Percentiles rank a stretch among this genome's conserved stretches.
Conservation (phyloP, 2,329 filamentous ascomycete genomes). For the Alternaria sp. region DNA sequence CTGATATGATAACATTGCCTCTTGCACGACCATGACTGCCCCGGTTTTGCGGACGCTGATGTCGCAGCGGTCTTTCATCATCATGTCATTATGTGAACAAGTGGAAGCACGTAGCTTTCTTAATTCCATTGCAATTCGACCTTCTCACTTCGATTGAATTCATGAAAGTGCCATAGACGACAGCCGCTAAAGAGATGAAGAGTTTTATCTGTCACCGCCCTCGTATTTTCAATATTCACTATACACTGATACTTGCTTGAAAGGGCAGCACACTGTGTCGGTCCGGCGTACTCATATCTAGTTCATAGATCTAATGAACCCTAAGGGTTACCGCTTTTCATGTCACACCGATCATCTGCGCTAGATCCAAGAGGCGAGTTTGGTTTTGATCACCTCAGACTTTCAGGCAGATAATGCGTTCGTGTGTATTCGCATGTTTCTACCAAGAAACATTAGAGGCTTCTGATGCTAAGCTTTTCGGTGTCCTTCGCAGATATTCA, state of each 20-base stretch:
- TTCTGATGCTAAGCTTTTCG: neutral
- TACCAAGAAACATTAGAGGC: neutral
- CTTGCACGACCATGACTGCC: neutral
- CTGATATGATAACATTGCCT: neutral
- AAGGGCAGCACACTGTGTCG: neutral
- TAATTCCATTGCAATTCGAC: neutral
- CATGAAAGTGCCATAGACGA: neutral
- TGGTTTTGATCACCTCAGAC: neutral
- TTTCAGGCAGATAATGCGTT: neutral
- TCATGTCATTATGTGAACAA: neutral
- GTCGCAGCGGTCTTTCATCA: neutral
- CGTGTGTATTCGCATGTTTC: neutral
- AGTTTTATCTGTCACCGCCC: neutral
- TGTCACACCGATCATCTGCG: neutral
- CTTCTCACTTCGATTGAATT: neutral
- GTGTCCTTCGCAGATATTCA: neutral
- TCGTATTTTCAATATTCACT: neutral
- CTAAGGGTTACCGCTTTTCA: neutral
- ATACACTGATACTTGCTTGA: neutral
- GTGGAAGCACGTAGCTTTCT: neutral
- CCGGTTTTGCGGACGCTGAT: neutral
- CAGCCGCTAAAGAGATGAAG: neutral
- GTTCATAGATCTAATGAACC: neutral
- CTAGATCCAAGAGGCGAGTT: neutral
- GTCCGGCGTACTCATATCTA: neutral